A percentile compares a stretch with the other conserved stretches of the same genome.
Evolutionary conservation across 257 asterid species (phyloP).

Genomic region (Salvia miltiorrhiza): DNA sequence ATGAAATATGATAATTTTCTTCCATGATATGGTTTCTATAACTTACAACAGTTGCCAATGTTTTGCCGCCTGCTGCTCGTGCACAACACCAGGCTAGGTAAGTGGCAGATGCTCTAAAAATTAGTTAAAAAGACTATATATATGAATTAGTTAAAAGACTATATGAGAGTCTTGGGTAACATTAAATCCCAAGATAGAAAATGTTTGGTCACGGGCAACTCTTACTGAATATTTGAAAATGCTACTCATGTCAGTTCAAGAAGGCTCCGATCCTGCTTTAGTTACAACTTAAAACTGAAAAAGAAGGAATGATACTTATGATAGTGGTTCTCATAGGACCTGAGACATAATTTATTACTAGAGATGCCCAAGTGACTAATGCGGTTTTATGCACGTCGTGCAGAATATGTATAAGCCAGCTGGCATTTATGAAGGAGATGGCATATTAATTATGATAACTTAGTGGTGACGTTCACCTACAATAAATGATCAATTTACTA

Average conservation of each 20-base stretch:
- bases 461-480: slow-evolving; percentile 4
- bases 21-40: background rate
- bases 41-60: background rate
- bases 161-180: background rate
- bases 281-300: background rate
- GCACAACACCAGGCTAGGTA: background rate
- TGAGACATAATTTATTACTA: background rate
- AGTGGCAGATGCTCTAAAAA: background rate
- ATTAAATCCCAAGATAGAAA: background rate
- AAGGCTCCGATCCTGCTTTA: background rate
- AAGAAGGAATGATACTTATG: background rate
- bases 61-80: background rate
- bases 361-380: background rate
- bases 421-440: slow-evolving; percentile 1
- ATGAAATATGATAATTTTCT: slow-evolving; percentile 9
- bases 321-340: background rate
- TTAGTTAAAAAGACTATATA: background rate
- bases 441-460: background rate
- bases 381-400: background rate
- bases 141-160: too few species aligned
- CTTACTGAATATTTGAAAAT: slow-evolving; percentile 2
- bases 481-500: background rate
- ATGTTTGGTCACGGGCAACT: background rate
- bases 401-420: slow-evolving; percentile 4
- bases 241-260: background rate